Conservation (phyloP, 2,329 filamentous ascomycete species). For the Pseudocercospora ulei region DNA sequence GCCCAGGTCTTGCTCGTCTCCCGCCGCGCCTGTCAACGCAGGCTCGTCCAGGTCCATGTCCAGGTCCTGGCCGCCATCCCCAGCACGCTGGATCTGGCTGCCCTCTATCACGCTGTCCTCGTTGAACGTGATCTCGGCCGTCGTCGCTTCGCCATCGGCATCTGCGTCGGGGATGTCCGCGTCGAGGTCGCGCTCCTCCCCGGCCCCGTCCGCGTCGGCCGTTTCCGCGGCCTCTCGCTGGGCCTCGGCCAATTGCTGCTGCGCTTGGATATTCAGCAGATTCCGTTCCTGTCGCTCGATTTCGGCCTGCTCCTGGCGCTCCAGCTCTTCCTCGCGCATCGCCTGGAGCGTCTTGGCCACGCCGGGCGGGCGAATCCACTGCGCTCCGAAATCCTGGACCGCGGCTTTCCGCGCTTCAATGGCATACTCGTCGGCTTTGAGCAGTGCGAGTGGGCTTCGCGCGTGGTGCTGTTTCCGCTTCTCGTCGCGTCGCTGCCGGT, state of each 20-base stretch:
- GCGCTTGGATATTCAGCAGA: conserved; percentile 59
- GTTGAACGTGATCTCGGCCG: conserved; percentile 38
- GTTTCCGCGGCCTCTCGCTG: conserved; percentile 30
- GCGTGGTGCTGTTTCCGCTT: conserved; percentile 33
- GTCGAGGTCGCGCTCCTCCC: conserved; percentile 40
- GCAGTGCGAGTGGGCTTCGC: conserved; percentile 55
- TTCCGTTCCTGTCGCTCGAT: conserved; percentile 60
- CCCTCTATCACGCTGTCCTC: conserved; percentile 43
- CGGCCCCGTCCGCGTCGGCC: conserved; percentile 40
- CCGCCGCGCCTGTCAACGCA: conserved; percentile 40
- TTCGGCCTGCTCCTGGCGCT: conserved; percentile 76
- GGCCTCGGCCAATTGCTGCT: conserved; percentile 51
- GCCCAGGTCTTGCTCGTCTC: conserved; percentile 41
- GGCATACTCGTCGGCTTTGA: conserved; percentile 66
- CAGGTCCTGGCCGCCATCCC: conserved; percentile 37
- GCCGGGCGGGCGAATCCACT: conserved; percentile 84
- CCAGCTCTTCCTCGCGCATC: conserved; percentile 76
- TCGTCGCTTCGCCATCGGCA: conserved; percentile 49
- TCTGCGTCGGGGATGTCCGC: conserved; percentile 56
- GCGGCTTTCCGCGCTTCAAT: conserved; percentile 68
- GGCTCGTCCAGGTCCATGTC: conserved; percentile 42
- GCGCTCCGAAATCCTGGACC: conserved; percentile 75
- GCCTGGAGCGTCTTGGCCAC: conserved; percentile 83
- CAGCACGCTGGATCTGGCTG: conserved; percentile 36
- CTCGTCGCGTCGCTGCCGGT: conserved; percentile 32